These are phyloP conservation scores for Cynanchum wilfordii DNA, from an alignment of 257 asterid species.

Conservation along the genomic window DNA sequence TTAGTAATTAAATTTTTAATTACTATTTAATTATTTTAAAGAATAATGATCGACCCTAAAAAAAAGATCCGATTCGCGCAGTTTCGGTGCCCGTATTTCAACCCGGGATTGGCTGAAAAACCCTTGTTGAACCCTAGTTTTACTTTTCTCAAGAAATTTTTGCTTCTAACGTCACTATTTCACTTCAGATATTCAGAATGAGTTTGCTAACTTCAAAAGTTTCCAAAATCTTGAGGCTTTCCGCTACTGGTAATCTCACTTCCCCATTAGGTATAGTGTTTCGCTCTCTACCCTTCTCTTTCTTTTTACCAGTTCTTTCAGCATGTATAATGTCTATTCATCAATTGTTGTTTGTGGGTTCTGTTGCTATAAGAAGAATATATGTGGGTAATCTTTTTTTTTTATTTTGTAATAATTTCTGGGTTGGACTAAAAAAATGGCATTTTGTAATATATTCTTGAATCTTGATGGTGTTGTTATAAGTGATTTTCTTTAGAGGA, in stretches of 20 bases:
- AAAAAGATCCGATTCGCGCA: constrained; percentile 4
- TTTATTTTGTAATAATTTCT: not conserved
- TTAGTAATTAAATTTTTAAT: no score
- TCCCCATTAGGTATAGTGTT: constrained; percentile 30
- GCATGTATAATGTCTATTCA: not conserved
- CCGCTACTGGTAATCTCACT: constrained; percentile 22
- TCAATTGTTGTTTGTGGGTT: not conserved
- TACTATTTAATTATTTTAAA: no score
- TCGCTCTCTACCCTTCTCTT: not conserved
- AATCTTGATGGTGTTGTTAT: not conserved
- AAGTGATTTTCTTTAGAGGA: constrained; percentile 3
- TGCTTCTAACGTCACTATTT: not conserved
- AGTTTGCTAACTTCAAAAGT: constrained; percentile 37
- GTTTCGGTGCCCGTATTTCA: not conserved
- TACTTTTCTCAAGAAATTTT: not conserved
- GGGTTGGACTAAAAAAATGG: constrained; percentile 7
- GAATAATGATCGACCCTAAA: not conserved
- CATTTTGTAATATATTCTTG: not conserved
- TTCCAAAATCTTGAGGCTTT: constrained; percentile 33
- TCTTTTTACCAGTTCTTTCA: not conserved
- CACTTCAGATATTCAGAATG: constrained; percentile 26
- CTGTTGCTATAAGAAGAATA: not conserved
- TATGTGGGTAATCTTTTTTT: not conserved
- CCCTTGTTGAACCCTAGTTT: constrained; percentile 26
- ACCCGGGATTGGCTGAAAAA: constrained; percentile 22